Base-by-base conservation (phyloP, 768 basidiomycete genomes). In the Lactifluus rugatus region DNA sequence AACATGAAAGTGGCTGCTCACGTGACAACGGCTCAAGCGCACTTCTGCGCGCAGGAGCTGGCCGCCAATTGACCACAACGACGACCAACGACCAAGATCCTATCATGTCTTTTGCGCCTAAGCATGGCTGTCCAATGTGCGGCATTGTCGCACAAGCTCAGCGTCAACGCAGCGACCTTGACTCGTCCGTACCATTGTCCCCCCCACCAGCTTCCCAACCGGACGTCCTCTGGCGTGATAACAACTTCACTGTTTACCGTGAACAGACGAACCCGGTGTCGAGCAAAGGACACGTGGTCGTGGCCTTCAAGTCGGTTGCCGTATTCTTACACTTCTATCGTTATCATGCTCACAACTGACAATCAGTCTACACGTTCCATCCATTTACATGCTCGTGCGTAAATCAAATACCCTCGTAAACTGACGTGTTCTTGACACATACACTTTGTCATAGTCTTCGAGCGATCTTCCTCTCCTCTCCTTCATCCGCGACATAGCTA, bases 91-190 rank as follows among this genome's bases (percentile, higher is more conserved):
- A 13, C 55, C 17, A 17, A n/a, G n/a, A n/a, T 17, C 16, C 28
- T 47, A 54, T 52, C 58, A 80, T 82, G 76, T 70, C 77, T 17
- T 89, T 83, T 64, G 70, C 81, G 23, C 74, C 84, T 5, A 84
- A 81, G 63, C 72, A 80, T 23, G 87, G 87, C 55, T 89, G 87
- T 68, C 85, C 87, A 13, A 78, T 89, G 78, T 89, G 87, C 71
- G 72, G 85, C 68, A 85, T 87, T 28, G 83, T 88, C 52, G 71
- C 83, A 21, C 72, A 77, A 23, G 80, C 84, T 11, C 70, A 73
- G 13, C 76, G 75, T 48, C 68, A 73, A 25, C 74, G 75, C 49
- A 10, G 57, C 5, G 31, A 54, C 36, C 53, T 14, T 67, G 72
- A 21, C 72, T 74, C 66, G 74, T 79, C 78, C 5, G 73, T 74